phyloP scores from a whole-genome alignment of 805 yeast species.

The Candida pini region DNA sequence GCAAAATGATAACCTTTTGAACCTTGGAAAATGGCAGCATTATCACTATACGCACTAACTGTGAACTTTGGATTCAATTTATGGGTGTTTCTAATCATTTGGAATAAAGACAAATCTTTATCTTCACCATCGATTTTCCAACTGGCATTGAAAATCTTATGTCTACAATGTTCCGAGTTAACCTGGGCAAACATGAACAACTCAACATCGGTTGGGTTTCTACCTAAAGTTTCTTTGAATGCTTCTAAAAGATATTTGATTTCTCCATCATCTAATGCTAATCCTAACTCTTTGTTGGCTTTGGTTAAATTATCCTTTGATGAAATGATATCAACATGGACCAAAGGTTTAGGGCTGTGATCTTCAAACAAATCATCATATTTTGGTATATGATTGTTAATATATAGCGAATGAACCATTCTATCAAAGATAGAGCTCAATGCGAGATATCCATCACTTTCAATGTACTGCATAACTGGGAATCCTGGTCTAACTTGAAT shows the following conservation, averaged over 20 bases:
- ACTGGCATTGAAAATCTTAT: slow-evolving; percentile 96
- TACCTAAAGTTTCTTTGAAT: slow-evolving; percentile 64
- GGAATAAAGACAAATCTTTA: slow-evolving; percentile 72
- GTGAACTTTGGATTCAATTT: slow-evolving; percentile 73
- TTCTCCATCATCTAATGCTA: slow-evolving; percentile 94
- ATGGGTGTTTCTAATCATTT: slow-evolving; percentile 95
- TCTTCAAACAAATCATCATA: slow-evolving; percentile 69
- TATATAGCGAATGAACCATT: slow-evolving; percentile 80
- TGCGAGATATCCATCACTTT: slow-evolving; percentile 43
- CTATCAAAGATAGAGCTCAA: slow-evolving; percentile 79
- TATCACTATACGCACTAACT: slow-evolving; percentile 91
- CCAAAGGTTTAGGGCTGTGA: slow-evolving; percentile 79
- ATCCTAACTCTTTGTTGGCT: slow-evolving; percentile 81
- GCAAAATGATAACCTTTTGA: slow-evolving; percentile 70
- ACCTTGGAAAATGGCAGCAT: slow-evolving; percentile 94
- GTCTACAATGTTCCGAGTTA: slow-evolving; percentile 98
- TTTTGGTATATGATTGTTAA: slow-evolving; percentile 53
- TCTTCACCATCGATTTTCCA: slow-evolving; percentile 89
- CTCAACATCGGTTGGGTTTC: slow-evolving; percentile 97
- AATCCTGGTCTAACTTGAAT: slow-evolving; percentile 68
- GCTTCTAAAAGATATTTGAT: slow-evolving; percentile 82
- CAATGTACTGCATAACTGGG: slow-evolving; percentile 52
- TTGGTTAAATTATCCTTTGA: slow-evolving; percentile 53
- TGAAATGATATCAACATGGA: slow-evolving; percentile 59
- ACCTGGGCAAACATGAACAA: slow-evolving; percentile 99